Evolutionary conservation across 169 alveolate genomes (phyloP).

Genomic region (Miamiensis avidus): DNA sequence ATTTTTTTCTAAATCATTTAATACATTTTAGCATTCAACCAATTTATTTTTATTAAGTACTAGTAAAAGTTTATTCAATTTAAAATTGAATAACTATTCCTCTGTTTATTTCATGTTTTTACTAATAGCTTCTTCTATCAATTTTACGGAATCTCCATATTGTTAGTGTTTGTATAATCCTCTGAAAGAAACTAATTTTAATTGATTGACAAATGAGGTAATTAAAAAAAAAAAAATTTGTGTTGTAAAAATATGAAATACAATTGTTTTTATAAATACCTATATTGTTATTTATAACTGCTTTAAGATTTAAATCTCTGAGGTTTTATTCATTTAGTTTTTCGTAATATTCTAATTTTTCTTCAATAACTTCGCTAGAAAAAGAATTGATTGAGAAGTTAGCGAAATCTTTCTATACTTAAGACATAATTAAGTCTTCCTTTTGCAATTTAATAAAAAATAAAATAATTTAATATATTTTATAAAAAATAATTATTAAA

Average conservation of each 20-base stretch:
- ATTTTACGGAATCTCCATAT: conserved; percentile 14
- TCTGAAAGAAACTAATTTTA: conserved; percentile 1
- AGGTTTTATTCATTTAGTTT: too few species aligned
- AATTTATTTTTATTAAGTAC: conserved; percentile 10
- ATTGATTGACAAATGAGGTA: too few species aligned
- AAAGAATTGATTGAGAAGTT: neutral
- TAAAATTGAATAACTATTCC: conserved; percentile 17
- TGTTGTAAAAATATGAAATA: too few species aligned
- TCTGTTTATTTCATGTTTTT: conserved; percentile 9
- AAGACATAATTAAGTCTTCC: neutral
- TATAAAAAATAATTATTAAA: too few species aligned
- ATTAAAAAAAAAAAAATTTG: too few species aligned
- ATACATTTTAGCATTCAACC: neutral
- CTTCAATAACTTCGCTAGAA: neutral
- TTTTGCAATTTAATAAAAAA: too few species aligned
- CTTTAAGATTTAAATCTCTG: neutral
- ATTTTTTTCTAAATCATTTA: conserved; percentile 4
- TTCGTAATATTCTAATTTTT: neutral
- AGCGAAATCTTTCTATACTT: neutral
- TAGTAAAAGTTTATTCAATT: conserved; percentile 10
- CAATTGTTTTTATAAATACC: neutral
- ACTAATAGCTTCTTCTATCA: conserved; percentile 16
- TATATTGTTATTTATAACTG: conserved; percentile 16
- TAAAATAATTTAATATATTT: too few species aligned
- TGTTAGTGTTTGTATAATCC: neutral